Percentiles rank a stretch among this genome's conserved stretches.
These are phyloP conservation scores for Orychophragmus violaceus DNA, from an alignment of 345 rosid genomes.

Conservation along the genomic window DNA sequence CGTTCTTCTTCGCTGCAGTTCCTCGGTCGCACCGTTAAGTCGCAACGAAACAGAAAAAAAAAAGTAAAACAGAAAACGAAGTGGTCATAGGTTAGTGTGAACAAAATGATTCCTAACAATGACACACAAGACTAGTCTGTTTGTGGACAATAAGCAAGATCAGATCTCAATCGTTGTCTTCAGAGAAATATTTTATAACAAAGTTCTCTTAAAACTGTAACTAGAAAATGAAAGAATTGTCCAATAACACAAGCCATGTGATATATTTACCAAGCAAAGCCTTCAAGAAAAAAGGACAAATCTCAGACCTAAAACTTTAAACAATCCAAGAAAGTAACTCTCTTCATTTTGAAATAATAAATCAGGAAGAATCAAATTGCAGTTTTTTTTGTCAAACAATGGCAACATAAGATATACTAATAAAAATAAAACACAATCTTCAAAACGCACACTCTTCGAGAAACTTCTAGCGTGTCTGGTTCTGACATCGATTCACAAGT, in stretches of 20 bases:
- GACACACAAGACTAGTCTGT: not conserved
- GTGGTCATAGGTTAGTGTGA: slow-evolving; percentile 6
- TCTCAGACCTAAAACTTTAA: not conserved
- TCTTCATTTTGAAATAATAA: not conserved
- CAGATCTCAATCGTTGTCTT: slow-evolving; percentile 1
- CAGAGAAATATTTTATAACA: not conserved
- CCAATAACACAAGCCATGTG: not conserved
- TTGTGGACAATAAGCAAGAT: slow-evolving; percentile 11
- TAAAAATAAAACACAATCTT: not conserved
- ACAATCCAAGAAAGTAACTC: not conserved
- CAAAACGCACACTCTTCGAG: not conserved
- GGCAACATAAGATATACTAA: not conserved
- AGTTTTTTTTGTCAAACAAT: not conserved
- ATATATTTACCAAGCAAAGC: not conserved
- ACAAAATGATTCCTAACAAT: not conserved
- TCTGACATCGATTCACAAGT: not conserved
- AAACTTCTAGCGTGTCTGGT: slow-evolving; percentile 6
- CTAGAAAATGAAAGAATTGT: not conserved
- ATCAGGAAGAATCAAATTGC: not conserved
- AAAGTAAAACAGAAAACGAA: not conserved
- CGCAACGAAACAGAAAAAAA: not conserved
- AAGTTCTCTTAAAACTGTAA: not conserved
- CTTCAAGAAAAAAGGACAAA: not conserved
- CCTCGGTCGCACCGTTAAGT: not conserved
- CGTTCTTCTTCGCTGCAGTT: not conserved